A percentile compares a stretch with the other conserved stretches of the same genome.
Evolutionary conservation across 2,329 filamentous ascomycete species (phyloP).

Genomic region (Talaromyces rugulosus): DNA sequence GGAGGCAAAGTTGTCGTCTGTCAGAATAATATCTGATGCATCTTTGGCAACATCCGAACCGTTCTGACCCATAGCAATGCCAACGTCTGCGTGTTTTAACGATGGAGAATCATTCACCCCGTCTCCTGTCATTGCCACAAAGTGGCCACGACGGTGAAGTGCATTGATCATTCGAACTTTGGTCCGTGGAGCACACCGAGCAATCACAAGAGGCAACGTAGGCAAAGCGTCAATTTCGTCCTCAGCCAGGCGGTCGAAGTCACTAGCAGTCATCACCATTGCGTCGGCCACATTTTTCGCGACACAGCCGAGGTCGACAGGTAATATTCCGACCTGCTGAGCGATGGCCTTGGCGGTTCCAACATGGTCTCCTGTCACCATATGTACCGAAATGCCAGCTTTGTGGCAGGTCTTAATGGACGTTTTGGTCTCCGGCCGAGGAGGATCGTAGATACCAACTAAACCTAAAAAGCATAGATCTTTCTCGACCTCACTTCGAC

Average conservation of each 20-base stretch:
- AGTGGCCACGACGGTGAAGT: constrained; percentile 68
- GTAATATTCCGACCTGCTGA: constrained; percentile 72
- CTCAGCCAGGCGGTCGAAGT: constrained; percentile 74
- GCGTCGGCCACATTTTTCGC: constrained; percentile 55
- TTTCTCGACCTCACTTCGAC: constrained; percentile 15
- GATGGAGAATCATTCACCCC: constrained; percentile 85
- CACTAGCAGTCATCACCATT: constrained; percentile 69
- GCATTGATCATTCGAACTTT: constrained; percentile 91
- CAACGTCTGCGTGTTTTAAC: constrained; percentile 75
- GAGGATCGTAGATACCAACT: constrained; percentile 81
- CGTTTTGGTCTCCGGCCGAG: constrained; percentile 71
- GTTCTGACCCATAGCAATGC: constrained; percentile 78
- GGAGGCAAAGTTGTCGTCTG: constrained; percentile 82
- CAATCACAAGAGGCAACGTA: constrained; percentile 55
- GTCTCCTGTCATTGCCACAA: constrained; percentile 76
- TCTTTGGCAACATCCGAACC: constrained; percentile 79
- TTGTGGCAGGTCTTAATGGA: constrained; percentile 67
- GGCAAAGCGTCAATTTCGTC: constrained; percentile 42
- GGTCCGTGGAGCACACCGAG: constrained; percentile 62
- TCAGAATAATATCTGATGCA: constrained; percentile 62
- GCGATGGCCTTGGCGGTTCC: constrained; percentile 76
- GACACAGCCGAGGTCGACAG: constrained; percentile 55
- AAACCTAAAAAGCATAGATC: constrained; percentile 73
- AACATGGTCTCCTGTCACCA: constrained; percentile 80
- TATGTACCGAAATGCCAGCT: constrained; percentile 75